Percentiles rank a stretch among this genome's conserved stretches.
Conservation (phyloP, 768 basidiomycete species). For the Amanita subjunquillea region DNA sequence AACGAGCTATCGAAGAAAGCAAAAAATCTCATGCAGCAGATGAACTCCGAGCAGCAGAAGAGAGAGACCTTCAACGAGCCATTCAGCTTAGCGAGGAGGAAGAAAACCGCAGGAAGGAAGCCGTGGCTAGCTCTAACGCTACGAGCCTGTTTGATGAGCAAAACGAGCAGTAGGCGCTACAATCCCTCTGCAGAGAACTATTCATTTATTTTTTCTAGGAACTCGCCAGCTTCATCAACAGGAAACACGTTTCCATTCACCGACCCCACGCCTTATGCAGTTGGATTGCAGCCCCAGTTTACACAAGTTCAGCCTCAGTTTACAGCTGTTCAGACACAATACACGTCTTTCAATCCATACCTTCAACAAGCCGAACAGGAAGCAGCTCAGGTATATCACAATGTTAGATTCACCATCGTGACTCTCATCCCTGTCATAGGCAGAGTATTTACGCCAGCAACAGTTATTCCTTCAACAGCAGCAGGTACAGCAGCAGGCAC, state of each 20-base stretch:
- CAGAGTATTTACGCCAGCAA: slow-evolving; percentile 68
- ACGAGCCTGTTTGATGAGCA: slow-evolving; percentile 79
- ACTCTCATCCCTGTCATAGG: slow-evolving; percentile 23
- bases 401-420: slow-evolving; percentile 20
- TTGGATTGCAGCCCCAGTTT: slow-evolving; percentile 44
- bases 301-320: slow-evolving; percentile 65
- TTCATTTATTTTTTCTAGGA: slow-evolving; percentile 13
- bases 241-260: slow-evolving; percentile 55
- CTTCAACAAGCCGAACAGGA: slow-evolving; percentile 92
- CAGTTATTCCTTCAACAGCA: slow-evolving; percentile 48
- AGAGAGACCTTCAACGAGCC: slow-evolving; percentile 77
- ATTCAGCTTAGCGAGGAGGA: slow-evolving; percentile 86
- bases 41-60: slow-evolving; percentile 53
- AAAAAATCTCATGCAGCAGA: slow-evolving; percentile 67
- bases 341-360: slow-evolving; percentile 89
- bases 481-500: slow-evolving; percentile 42
- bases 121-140: slow-evolving; percentile 66
- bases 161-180: slow-evolving; percentile 54
- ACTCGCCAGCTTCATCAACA: slow-evolving; percentile 18
- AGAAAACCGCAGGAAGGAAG: slow-evolving; percentile 63
- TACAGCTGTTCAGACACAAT: slow-evolving; percentile 71
- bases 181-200: slow-evolving; percentile 1
- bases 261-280: slow-evolving; percentile 50
- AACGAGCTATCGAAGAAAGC: slow-evolving; percentile 82
- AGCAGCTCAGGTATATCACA: slow-evolving; percentile 45